Base-by-base conservation (phyloP, 2,329 filamentous ascomycete species). In the Colletotrichum noveboracense region DNA sequence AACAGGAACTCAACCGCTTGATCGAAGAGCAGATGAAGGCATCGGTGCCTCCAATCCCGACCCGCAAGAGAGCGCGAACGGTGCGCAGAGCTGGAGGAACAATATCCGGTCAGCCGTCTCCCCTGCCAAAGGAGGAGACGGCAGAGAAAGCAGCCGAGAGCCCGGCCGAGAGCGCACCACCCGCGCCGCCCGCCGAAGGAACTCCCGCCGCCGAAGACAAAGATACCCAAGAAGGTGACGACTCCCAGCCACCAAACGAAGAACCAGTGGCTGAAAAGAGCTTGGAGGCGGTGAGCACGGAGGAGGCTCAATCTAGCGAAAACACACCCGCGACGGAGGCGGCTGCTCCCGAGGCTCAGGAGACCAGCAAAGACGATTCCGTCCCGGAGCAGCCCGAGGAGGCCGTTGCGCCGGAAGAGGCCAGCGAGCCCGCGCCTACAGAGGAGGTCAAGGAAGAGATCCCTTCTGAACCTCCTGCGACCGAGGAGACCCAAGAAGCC, bases 1-100 rank as follows among this genome's bases (percentile, higher is more conserved):
- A 7, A 18, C 18, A 87, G 85, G 85, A 88, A 77, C 81, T 88
- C 73, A 87, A 87, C 68, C 85, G 82, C 24, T 79, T 83, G 55
- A 85, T 88, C 52, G 86, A 87, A 38, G 86, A 87, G 71, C 81
- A 86, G 74, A 78, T 88, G 36, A 81, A 82, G 68, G 66, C 77
- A 24, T 80, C 84, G 4, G 67, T 86, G 52, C 83, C 84, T 2
- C 65, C 80, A 4, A 65, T 80, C 2, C 81, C 82, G 14, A 79
- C 78, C 8, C 76, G 76, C 21, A 77, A 71, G 56, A 66, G 76
- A 8, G 75, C 76, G 32, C 64, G 73, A 32, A 75, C 73, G 21
- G 26, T 58, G 21, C 73, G 73, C 16, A 68, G 43, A 18, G 30
- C 13, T 8, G 69, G 70, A 3, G 58, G 56, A 5, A 66, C n/a